phyloP scores from a whole-genome alignment of 1,284 basidiomycete genomes.

The Puccinia horiana region DNA sequence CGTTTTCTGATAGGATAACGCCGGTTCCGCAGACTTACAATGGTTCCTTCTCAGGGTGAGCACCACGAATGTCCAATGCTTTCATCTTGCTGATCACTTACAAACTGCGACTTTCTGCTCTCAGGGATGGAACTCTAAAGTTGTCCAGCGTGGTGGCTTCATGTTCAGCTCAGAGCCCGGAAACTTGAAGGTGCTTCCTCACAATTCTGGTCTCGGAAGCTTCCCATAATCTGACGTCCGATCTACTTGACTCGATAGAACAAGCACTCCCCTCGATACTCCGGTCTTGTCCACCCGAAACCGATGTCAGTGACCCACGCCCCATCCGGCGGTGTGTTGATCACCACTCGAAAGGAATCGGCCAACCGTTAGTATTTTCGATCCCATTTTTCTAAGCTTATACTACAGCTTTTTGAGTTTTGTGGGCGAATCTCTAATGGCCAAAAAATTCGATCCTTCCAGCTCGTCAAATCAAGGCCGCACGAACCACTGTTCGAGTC shows the following conservation, averaged over 20 bases:
- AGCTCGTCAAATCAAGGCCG: slow-evolving; percentile 34
- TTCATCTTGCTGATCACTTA: neutral
- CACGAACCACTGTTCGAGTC: slow-evolving; percentile 26
- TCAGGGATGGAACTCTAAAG: slow-evolving; percentile 78
- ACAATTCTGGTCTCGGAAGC: neutral
- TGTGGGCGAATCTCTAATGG: neutral
- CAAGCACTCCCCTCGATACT: slow-evolving; percentile 84
- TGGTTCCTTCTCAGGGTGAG: slow-evolving; percentile 85
- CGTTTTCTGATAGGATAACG: slow-evolving; percentile 33
- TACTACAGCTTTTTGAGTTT: no score
- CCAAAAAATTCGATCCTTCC: neutral
- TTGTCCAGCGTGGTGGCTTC: slow-evolving; percentile 67
- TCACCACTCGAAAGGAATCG: slow-evolving; percentile 28
- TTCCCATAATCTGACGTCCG: slow-evolving; percentile 65
- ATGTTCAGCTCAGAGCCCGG: slow-evolving; percentile 64
- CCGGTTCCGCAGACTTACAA: slow-evolving; percentile 72
- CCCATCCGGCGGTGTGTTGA: slow-evolving; percentile 36
- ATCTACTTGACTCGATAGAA: slow-evolving; percentile 61
- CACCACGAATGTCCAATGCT: slow-evolving; percentile 52
- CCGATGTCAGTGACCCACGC: slow-evolving; percentile 24
- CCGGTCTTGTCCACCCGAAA: slow-evolving; percentile 80
- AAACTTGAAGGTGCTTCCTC: slow-evolving; percentile 57
- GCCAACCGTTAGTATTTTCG: slow-evolving; percentile 43
- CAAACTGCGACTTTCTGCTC: neutral
- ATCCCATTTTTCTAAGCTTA: neutral